phyloP scores from a whole-genome alignment of 2,329 filamentous ascomycete genomes.

The Cordyceps cateniannulata region DNA sequence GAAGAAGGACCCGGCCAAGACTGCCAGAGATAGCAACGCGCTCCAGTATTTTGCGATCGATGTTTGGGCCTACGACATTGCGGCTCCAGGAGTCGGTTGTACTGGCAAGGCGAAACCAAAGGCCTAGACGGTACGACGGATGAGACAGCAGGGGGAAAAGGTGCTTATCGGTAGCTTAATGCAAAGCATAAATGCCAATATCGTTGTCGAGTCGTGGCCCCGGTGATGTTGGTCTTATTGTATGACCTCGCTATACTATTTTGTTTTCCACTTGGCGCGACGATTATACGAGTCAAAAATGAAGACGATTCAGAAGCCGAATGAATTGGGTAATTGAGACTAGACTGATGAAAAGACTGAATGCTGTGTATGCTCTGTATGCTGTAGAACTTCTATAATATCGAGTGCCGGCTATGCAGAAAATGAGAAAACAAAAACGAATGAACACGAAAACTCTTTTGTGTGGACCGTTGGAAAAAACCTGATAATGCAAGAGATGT shows the following conservation, averaged over 20 bases:
- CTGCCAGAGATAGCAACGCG: constrained; percentile 52
- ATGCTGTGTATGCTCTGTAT: neutral
- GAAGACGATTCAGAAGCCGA: no score
- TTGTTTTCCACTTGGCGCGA: no score
- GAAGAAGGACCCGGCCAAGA: constrained; percentile 36
- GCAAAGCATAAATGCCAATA: neutral
- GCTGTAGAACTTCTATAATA: neutral
- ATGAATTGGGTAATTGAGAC: neutral
- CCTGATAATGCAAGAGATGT: neutral
- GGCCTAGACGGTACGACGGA: neutral
- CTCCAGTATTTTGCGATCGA: constrained; percentile 66
- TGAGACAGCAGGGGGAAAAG: neutral
- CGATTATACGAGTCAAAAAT: no score
- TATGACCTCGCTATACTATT: neutral
- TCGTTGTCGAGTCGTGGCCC: neutral
- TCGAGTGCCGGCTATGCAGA: constrained; percentile 3
- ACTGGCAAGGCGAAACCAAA: constrained; percentile 33
- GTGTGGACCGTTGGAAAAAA: neutral
- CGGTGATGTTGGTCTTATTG: neutral
- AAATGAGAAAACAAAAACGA: neutral
- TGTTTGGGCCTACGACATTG: constrained; percentile 59
- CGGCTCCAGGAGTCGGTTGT: constrained; percentile 56
- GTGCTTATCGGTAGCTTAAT: neutral
- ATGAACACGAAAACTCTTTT: neutral
- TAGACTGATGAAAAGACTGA: neutral